Base-by-base conservation (phyloP, 225 moss, liverwort and hornwort species). In the Pleurozium schreberi region DNA sequence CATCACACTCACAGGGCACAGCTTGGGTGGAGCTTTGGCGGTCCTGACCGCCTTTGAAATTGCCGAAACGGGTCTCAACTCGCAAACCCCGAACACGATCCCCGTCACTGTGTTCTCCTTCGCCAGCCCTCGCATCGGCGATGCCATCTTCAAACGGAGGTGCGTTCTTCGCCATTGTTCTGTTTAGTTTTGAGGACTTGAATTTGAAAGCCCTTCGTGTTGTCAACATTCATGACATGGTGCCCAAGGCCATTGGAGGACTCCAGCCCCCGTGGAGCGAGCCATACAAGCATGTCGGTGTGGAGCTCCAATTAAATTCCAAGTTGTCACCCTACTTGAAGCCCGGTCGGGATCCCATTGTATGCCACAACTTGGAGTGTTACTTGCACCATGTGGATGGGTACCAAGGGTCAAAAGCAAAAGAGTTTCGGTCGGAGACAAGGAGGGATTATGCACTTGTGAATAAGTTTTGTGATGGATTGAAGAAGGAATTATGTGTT, bases 1-100 rank as follows among this genome's bases (percentile, higher is more conserved):
- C 86, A 94, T 97, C 71, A 96, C 95, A 18, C 12, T 97, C 3
- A 93, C 95, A 14, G 97, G 97, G 6, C 97, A 97, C 76, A 96
- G 97, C 88, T 86, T 95, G 25, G 96, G 97, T 11, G 96, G 93
- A 22, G 94, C 92, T 17, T 55, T 97, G 73, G 96, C 95, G 36
- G 71, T 91, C 17, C 77, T 97, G 17, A 95, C 94, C n/a, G 96
- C 97, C 4, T 94, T 95, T 33, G 95, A 97, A 69, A 92, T 97
- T 63, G 94, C 91, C 21, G 92, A 94, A 45, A 90, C 81, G 21
- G 91, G 91, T 10, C n/a, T 95, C 12, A 95, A 95, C 67, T 87
- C 89, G n/a, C 94, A 87, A 55, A 28, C 50, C 22, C 38, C 47
- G 10, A 79, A 40, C 34, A 85, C 61, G 6, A 91, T 95, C 10